These are phyloP conservation scores for Saprolegnia diclina DNA, from an alignment of 352 stramenopile species.

Conservation along the genomic window DNA sequence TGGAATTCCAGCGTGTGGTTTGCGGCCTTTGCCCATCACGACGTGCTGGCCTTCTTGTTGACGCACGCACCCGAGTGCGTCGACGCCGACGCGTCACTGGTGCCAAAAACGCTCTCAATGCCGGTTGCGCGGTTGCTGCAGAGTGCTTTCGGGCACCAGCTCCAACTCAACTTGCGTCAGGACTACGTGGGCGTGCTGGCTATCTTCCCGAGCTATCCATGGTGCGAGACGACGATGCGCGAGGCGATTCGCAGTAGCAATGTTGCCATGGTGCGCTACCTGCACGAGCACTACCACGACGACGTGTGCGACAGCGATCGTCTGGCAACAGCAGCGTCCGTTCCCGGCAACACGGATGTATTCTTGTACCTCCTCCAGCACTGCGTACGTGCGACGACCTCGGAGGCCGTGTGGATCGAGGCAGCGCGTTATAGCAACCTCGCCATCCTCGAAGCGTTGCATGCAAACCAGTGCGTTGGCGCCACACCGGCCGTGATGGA, in stretches of 20 bases:
- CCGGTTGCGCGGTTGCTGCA: not conserved
- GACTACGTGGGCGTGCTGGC: not conserved
- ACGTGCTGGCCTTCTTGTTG: slow-evolving; percentile 1
- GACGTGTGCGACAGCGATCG: not conserved
- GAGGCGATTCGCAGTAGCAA: not conserved
- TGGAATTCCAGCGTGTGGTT: not conserved
- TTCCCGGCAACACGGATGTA: not conserved
- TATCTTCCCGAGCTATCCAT: not conserved
- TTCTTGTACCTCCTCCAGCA: not conserved
- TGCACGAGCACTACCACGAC: slow-evolving; percentile 1
- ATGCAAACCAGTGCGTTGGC: not conserved
- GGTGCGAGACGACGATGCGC: not conserved
- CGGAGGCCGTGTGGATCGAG: not conserved
- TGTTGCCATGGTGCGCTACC: not conserved
- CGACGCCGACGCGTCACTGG: not conserved
- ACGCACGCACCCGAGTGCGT: slow-evolving; percentile 3
- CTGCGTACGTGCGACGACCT: not conserved
- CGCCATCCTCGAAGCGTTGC: not conserved
- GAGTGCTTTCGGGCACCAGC: not conserved
- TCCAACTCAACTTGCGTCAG: not conserved
- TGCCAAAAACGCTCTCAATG: not conserved
- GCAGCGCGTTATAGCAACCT: not conserved
- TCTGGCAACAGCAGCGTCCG: not conserved
- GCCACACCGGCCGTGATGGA: slow-evolving; percentile 9
- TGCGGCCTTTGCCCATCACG: not conserved